Conservation (phyloP, 2,329 filamentous ascomycete species). For the Dichotomopilus funicola region DNA sequence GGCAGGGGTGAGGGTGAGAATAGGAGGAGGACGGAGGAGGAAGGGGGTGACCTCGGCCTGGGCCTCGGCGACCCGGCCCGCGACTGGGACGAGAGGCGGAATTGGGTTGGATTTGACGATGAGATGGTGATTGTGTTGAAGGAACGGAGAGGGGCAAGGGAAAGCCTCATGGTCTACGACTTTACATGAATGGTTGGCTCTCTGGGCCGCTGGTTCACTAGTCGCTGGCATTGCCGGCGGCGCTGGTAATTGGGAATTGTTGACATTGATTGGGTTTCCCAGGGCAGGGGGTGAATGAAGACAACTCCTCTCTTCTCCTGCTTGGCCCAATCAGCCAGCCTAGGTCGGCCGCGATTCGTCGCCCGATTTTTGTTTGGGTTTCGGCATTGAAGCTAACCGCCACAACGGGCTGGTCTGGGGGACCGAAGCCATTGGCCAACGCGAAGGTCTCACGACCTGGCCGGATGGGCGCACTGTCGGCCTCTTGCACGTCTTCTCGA, state of each 20-base stretch:
- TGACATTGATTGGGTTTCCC: no score
- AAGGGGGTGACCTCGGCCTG: neutral
- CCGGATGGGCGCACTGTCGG: no score
- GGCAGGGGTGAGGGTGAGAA: slow-evolving; percentile 2
- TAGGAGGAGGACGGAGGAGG: neutral
- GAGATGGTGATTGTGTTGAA: slow-evolving; percentile 85
- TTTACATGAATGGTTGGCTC: slow-evolving; percentile 53
- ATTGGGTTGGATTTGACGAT: slow-evolving; percentile 83
- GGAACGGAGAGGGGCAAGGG: slow-evolving; percentile 58
- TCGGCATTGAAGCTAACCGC: neutral
- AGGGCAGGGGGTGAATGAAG: no score
- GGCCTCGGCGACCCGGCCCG: slow-evolving; percentile 3
- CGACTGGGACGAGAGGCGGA: slow-evolving; percentile 41
- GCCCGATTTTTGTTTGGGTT: neutral
- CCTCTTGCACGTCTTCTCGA: no score
- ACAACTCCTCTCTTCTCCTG: no score
- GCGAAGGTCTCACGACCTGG: no score
- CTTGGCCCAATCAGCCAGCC: no score
- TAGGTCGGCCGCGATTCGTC: neutral
- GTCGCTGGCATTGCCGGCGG: neutral
- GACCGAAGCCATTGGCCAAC: no score
- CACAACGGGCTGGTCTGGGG: no score
- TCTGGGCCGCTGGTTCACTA: neutral
- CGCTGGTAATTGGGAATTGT: no score
- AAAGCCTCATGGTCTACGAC: slow-evolving; percentile 77